A percentile compares a stretch with the other conserved stretches of the same genome.
These are phyloP conservation scores for Boletellus ananas DNA, from an alignment of 768 basidiomycete genomes.

Conservation along the genomic window DNA sequence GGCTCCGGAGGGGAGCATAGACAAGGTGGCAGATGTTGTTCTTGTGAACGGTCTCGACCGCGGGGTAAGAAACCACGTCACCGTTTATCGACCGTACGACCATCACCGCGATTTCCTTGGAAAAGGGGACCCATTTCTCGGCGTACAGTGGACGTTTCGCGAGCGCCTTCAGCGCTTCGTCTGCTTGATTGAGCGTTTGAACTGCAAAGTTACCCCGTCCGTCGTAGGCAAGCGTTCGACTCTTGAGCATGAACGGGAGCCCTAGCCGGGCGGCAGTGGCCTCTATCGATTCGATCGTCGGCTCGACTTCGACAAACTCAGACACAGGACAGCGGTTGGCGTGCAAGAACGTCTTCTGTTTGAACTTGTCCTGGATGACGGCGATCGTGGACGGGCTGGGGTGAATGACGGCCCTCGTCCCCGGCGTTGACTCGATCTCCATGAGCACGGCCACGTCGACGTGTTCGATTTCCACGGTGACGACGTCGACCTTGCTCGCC, in stretches of 20 bases:
- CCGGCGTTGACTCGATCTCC: slow-evolving; percentile 29
- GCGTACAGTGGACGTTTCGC: slow-evolving; percentile 79
- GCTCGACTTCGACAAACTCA: slow-evolving; percentile 58
- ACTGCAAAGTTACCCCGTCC: slow-evolving; percentile 90
- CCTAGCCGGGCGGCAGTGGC: slow-evolving; percentile 60
- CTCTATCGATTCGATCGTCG: slow-evolving; percentile 47
- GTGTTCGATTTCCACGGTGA: slow-evolving; percentile 97
- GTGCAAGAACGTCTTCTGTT: slow-evolving; percentile 58
- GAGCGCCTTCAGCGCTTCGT: slow-evolving; percentile 50
- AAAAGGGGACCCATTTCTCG: slow-evolving; percentile 89
- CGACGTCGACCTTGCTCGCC: slow-evolving; percentile 73
- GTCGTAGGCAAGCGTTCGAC: slow-evolving; percentile 92
- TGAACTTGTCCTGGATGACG: slow-evolving; percentile 76
- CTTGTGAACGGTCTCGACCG: slow-evolving; percentile 93
- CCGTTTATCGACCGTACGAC: slow-evolving; percentile 80
- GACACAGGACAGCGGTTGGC: slow-evolving; percentile 50
- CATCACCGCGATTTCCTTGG: slow-evolving; percentile 93
- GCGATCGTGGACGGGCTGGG: slow-evolving; percentile 80
- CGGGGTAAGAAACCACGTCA: slow-evolving; percentile 78
- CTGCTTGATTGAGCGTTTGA: slow-evolving; percentile 46
- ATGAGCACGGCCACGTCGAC: slow-evolving; percentile 77
- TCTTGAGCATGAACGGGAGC: slow-evolving; percentile 93
- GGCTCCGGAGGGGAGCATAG: slow-evolving; percentile 75
- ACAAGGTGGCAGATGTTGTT: slow-evolving; percentile 92
- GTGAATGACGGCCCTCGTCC: slow-evolving; percentile 44